phyloP scores from a whole-genome alignment of 495 filamentous ascomycete species.

The Aspergillus asperescens region DNA sequence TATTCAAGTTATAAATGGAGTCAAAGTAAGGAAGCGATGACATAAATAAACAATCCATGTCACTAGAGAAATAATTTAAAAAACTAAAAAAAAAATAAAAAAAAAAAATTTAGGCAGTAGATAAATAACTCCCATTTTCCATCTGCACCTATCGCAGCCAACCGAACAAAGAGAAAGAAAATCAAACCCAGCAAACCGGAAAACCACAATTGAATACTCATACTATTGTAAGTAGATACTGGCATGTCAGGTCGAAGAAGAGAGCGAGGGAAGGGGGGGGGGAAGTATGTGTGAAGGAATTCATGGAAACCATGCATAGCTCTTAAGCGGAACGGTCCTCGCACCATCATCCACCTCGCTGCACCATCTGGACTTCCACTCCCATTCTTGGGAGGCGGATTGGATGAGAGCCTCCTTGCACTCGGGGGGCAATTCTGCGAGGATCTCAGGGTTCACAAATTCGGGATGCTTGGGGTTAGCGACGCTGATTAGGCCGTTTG shows the following conservation, averaged over 20 bases:
- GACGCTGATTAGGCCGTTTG: slow-evolving; percentile 58
- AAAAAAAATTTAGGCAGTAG: not conserved
- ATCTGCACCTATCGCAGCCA: slow-evolving; percentile 2
- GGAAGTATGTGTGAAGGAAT: slow-evolving; percentile 8
- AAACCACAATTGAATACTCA: not conserved
- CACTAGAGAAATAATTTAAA: too few species aligned
- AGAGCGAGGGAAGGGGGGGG: slow-evolving; percentile 8
- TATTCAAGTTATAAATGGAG: too few species aligned
- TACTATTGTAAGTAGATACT: not conserved
- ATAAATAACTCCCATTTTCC: slow-evolving; percentile 14
- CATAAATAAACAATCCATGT: not conserved
- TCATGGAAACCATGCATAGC: slow-evolving; percentile 46
- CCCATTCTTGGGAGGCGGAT: slow-evolving; percentile 53
- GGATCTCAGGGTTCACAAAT: slow-evolving; percentile 59
- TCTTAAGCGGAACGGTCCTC: slow-evolving; percentile 47
- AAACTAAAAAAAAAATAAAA: not conserved
- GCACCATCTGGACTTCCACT: slow-evolving; percentile 71
- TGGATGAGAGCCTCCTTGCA: slow-evolving; percentile 64
- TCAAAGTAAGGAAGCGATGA: not conserved
- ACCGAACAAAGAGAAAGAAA: not conserved
- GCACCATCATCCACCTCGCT: slow-evolving; percentile 51
- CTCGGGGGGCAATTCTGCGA: slow-evolving; percentile 63
- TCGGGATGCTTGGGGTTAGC: slow-evolving; percentile 37
- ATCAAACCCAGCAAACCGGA: slow-evolving; percentile 11
- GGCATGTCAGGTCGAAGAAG: too few species aligned